Base-by-base conservation (phyloP, 345 rosid species). In the Rhizophora apiculata region DNA sequence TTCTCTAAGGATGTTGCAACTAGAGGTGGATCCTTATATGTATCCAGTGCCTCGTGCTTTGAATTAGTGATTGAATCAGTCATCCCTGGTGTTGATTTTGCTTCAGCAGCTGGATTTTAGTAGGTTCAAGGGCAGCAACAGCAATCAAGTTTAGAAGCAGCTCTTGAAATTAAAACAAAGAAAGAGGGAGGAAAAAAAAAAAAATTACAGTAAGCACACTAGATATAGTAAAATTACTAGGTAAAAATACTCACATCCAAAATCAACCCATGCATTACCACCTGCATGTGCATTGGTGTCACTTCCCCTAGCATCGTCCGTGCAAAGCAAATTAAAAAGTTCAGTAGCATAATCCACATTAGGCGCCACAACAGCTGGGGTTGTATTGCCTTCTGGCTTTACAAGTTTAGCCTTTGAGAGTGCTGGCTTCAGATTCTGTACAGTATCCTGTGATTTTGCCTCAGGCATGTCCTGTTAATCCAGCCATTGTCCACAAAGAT, bases 261-360 rank as follows among this genome's bases (percentile, higher is more conserved):
- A 74, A 72, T 30, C 65, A 56, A 55, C 52, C 77, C 70, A 68
- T 30, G 72, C 56, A 66, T 43, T 65, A 31, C 57, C 65, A 54
- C 57, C 64, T 20, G 64, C 43, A 31, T 69, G 61, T 61, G 48
- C 16, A 53, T 69, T 71, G 18, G 65, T 68, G 60, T 29, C 67
- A 46, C 65, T 82, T 72, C 68, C 79, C 20, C 73, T 76, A 3
- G 84, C 68, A 77, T 81, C 77, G 18, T 85, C 88, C 81, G 79
- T 59, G 73, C 74, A 76, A 53, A 89, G 86, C 85, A 89, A 60
- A 62, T 85, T 82, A 74, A 87, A 87, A 71, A 89, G 90, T 56
- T 87, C 89, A 13, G 90, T 87, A 9, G 87, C 87, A 68, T 87
- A 87, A 72, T 87, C 92, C 52, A 87, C 81, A 79, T 85, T 85